Conservation (phyloP, 306 rosid genomes). For the Sesbania bispinosa region DNA sequence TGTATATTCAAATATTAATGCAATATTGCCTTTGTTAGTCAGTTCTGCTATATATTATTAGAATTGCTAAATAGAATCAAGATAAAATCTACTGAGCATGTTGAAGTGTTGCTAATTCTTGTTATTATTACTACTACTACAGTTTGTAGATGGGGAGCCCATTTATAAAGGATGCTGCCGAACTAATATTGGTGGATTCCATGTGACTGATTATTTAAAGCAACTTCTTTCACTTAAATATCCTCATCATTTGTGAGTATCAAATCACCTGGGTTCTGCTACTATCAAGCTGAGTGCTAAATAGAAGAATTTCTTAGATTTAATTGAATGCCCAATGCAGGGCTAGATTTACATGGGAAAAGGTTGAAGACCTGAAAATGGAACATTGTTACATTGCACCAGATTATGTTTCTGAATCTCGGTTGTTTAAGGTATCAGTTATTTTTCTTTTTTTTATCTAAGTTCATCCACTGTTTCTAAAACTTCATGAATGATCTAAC, state of each 20-base stretch:
- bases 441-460: conserved; percentile 17
- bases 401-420: conserved; percentile 73
- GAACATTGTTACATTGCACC: conserved; percentile 86
- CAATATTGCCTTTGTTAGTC: no score
- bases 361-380: conserved; percentile 95
- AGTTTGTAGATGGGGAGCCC: conserved; percentile 95
- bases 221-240: conserved; percentile 90
- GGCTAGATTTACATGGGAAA: conserved; percentile 94
- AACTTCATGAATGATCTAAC: conserved; percentile 12
- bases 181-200: conserved; percentile 91
- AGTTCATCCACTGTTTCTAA: conserved; percentile 12
- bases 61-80: neutral
- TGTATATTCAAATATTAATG: no score
- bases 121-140: conserved; percentile 19
- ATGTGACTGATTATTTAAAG: conserved; percentile 84
- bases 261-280: conserved; percentile 20
- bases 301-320: neutral
- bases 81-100: neutral
- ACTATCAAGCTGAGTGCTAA: conserved; percentile 14
- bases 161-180: conserved; percentile 78
- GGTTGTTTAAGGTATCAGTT: conserved; percentile 38
- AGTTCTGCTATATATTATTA: neutral
- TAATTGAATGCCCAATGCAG: conserved; percentile 40
- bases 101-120: neutral
- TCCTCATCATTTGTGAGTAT: conserved; percentile 85